phyloP scores from a whole-genome alignment of 1,139 yeast genomes.

The Yamadazyma sp. region DNA sequence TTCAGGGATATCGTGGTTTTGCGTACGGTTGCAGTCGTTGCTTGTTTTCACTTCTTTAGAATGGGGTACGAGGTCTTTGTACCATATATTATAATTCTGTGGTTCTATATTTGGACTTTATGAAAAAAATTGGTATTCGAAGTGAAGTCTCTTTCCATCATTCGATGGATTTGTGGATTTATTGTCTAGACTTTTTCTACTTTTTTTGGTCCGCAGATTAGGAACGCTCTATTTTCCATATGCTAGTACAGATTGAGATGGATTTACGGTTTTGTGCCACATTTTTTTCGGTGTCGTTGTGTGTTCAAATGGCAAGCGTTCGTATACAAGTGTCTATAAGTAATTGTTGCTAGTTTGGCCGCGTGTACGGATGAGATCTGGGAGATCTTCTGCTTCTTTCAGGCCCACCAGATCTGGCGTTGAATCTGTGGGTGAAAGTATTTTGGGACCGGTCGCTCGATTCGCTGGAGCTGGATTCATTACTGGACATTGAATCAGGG shows the following conservation, averaged over 20 bases:
- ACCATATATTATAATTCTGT: background rate
- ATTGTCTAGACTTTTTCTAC: background rate
- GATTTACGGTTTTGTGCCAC: no score
- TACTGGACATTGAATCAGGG: constrained; percentile 1
- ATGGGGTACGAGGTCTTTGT: background rate
- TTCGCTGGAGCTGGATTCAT: background rate
- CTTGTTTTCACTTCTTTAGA: background rate
- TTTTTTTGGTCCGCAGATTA: background rate
- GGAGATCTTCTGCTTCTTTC: constrained; percentile 29
- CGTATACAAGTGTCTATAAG: background rate
- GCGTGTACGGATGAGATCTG: constrained; percentile 31
- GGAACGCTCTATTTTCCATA: no score
- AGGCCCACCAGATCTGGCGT: constrained; percentile 24
- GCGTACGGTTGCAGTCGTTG: background rate
- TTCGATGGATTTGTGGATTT: background rate
- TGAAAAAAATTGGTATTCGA: background rate
- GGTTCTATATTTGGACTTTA: background rate
- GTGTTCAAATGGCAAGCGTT: background rate
- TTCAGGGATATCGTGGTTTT: background rate
- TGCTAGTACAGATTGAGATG: no score
- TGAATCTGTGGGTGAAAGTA: no score
- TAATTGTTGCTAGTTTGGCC: constrained; percentile 9
- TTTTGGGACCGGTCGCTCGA: background rate
- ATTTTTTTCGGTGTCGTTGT: no score
- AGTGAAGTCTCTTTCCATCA: background rate